Evolutionary conservation across 2,329 filamentous ascomycete genomes (phyloP).

Genomic region (Aspergillus sp.): DNA sequence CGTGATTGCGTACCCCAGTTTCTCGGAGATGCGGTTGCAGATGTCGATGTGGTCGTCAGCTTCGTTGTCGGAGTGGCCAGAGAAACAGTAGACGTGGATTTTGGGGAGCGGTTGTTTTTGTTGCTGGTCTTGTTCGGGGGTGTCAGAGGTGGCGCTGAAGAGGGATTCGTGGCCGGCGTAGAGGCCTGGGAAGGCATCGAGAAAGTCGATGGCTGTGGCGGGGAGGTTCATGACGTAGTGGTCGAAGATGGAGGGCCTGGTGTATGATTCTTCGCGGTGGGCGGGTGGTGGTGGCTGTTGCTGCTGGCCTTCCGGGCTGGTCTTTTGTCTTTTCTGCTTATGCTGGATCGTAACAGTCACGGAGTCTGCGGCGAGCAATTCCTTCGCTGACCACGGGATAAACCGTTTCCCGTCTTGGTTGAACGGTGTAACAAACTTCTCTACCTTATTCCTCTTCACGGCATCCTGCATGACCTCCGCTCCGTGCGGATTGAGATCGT

Average conservation of each 20-base stretch:
- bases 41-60: conserved; percentile 52
- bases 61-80: conserved; percentile 69
- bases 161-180: conserved; percentile 63
- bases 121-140: too few species aligned
- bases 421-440: conserved; percentile 65
- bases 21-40: conserved; percentile 56
- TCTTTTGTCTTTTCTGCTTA: conserved; percentile 28
- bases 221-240: conserved; percentile 99
- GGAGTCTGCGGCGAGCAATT: conserved; percentile 40
- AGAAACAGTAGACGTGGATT: conserved; percentile 93
- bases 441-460: conserved; percentile 69
- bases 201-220: conserved; percentile 77
- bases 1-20: conserved; percentile 52
- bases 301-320: conserved; percentile 10
- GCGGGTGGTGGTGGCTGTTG: too few species aligned
- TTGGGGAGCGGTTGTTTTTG: conserved; percentile 56
- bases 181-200: conserved; percentile 67
- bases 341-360: conserved; percentile 46
- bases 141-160: conserved; percentile 50
- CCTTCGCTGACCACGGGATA: conserved; percentile 61
- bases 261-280: conserved; percentile 14
- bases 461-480: conserved; percentile 63
- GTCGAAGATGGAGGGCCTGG: conserved; percentile 61
- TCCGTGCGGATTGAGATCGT: conserved; percentile 91
- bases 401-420: conserved; percentile 77